Percentiles rank a stretch among this genome's conserved stretches.
phyloP scores from a whole-genome alignment of 208 protist species.

The Leishmania mexicana region DNA sequence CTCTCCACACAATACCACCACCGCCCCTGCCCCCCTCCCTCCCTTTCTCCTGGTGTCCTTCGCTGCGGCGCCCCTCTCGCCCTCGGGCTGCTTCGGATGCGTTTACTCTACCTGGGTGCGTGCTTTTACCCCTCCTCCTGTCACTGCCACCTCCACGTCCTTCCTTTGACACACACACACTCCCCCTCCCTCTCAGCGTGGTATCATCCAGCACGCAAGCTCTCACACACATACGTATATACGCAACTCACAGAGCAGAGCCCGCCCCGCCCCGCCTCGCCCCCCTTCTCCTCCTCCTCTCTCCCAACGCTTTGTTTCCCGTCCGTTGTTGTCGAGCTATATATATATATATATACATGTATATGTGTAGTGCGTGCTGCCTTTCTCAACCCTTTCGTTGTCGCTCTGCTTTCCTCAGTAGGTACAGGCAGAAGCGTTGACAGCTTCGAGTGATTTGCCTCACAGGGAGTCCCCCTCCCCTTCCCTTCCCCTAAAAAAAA shows the following conservation, averaged over 20 bases:
- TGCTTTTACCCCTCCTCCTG: not conserved
- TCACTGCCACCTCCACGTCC: not conserved
- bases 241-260: not conserved
- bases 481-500: too few species aligned
- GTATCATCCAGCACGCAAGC: not conserved
- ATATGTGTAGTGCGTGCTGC: not conserved
- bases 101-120: not conserved
- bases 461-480: too few species aligned
- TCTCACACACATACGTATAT: not conserved
- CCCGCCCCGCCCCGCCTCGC: not conserved
- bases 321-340: not conserved
- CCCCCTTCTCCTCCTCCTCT: not conserved
- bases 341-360: too few species aligned
- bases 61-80: not conserved
- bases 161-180: not conserved
- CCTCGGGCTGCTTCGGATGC: not conserved
- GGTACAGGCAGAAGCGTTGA: too few species aligned
- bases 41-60: not conserved
- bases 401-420: not conserved
- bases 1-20: not conserved
- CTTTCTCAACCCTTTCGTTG: not conserved
- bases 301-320: not conserved
- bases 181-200: not conserved
- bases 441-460: not conserved
- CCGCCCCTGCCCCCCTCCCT: not conserved